These are phyloP conservation scores for Zygoascus flipseniorum DNA, from an alignment of 805 yeast genomes.

Conservation along the genomic window DNA sequence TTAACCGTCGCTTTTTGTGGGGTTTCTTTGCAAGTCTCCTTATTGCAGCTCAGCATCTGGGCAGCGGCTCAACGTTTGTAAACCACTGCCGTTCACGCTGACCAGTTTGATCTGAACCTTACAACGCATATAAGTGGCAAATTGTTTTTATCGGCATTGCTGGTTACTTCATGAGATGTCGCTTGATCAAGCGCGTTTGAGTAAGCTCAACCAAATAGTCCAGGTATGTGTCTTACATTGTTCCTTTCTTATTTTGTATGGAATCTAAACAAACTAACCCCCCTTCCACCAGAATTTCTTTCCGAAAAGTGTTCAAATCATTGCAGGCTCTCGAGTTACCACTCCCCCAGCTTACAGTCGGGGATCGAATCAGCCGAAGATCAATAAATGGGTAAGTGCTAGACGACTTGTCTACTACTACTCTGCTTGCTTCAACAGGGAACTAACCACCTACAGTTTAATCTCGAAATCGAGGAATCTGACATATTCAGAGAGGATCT, in stretches of 20 bases:
- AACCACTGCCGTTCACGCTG: no score
- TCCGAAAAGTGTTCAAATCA: constrained; percentile 31
- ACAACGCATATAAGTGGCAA: background rate
- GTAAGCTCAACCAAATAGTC: constrained; percentile 17
- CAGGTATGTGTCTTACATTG: constrained; percentile 13
- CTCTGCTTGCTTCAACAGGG: no score
- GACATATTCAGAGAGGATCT: constrained; percentile 46
- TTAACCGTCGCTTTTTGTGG: no score
- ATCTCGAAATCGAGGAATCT: constrained; percentile 32
- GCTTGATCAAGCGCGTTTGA: background rate
- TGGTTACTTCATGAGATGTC: background rate
- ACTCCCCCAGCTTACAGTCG: constrained; percentile 17
- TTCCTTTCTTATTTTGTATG: background rate
- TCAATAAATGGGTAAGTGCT: constrained; percentile 21
- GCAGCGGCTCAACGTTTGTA: no score
- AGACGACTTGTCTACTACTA: no score
- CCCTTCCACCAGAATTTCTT: constrained; percentile 29
- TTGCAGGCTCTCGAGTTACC: constrained; percentile 25
- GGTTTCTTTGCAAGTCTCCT: no score
- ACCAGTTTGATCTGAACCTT: no score
- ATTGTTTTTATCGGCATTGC: background rate
- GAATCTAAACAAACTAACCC: constrained; percentile 19
- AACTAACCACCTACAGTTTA: constrained; percentile 27
- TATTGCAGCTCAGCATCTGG: no score
- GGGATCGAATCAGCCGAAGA: constrained; percentile 16